Percentiles rank a stretch among this genome's conserved stretches.
These are phyloP conservation scores for Monascus ruber DNA, from an alignment of 2,329 filamentous ascomycete genomes.

Conservation along the genomic window DNA sequence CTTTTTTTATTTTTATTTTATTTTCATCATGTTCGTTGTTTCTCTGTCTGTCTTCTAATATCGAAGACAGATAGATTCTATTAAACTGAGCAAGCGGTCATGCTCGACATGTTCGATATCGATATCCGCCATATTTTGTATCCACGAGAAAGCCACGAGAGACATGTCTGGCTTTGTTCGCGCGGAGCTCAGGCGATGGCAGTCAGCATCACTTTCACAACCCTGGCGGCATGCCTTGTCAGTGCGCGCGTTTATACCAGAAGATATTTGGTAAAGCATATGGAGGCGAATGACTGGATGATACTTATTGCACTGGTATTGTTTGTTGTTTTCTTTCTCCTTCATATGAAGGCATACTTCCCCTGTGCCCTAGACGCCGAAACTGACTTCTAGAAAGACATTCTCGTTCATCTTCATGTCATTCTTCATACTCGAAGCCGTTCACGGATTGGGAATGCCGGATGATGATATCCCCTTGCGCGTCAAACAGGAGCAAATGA, in stretches of 20 bases:
- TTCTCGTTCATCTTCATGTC: slow-evolving; percentile 25
- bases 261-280: slow-evolving; percentile 16
- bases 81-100: no score
- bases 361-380: background rate
- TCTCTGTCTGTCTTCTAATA: no score
- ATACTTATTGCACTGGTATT: slow-evolving; percentile 22
- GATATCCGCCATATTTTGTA: no score
- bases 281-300: slow-evolving; percentile 28
- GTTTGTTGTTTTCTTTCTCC: background rate
- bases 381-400: slow-evolving; percentile 6
- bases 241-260: slow-evolving; percentile 22
- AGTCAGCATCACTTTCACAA: slow-evolving; percentile 21
- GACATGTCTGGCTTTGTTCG: slow-evolving; percentile 10
- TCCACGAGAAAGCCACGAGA: background rate
- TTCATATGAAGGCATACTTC: background rate
- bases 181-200: slow-evolving; percentile 16
- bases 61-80: no score
- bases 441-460: slow-evolving; percentile 27
- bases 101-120: no score
- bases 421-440: slow-evolving; percentile 21
- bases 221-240: slow-evolving; percentile 19
- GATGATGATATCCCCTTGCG: slow-evolving; percentile 16
- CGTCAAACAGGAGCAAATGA: slow-evolving; percentile 21
- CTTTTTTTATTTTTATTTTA: no score
- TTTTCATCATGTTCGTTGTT: no score